Evolutionary conservation across 257 asterid species (phyloP).

Genomic region (Solanum sparsipilum): DNA sequence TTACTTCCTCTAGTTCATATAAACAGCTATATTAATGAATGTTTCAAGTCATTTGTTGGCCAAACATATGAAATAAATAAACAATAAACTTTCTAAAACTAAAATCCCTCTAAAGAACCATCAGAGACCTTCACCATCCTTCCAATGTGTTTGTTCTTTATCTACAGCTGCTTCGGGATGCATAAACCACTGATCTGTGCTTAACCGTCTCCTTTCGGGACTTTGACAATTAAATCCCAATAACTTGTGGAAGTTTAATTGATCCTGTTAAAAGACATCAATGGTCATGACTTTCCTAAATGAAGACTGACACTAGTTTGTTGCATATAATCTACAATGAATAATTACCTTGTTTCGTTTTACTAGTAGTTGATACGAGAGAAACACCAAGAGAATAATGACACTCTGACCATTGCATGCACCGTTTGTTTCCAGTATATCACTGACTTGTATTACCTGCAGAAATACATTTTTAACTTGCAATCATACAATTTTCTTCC

Average conservation of each 20-base stretch:
- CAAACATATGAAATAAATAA: background rate
- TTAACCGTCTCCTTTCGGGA: constrained; percentile 35
- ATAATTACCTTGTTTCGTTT: constrained; percentile 68
- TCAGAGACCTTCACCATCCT: constrained; percentile 43
- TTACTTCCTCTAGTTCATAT: background rate
- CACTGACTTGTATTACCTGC: constrained; percentile 96
- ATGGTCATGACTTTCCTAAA: constrained; percentile 6
- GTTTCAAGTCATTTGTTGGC: background rate
- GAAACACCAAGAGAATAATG: constrained; percentile 77
- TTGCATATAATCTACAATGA: background rate
- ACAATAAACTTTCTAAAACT: background rate
- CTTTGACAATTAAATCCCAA: constrained; percentile 61
- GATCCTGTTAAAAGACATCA: constrained; percentile 44
- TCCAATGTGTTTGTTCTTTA: constrained; percentile 4
- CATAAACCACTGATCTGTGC: constrained; percentile 29
- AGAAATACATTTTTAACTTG: background rate
- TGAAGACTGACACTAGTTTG: background rate
- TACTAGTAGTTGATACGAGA: constrained; percentile 85
- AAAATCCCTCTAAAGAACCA: background rate
- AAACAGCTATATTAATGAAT: background rate
- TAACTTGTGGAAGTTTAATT: constrained; percentile 80
- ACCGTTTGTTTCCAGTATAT: constrained; percentile 82
- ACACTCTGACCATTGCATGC: constrained; percentile 85
- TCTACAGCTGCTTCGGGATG: constrained; percentile 11
- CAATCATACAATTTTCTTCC: background rate